Percentiles rank a stretch among this genome's conserved stretches.
These are phyloP conservation scores for Paecilomyces formosus DNA, from an alignment of 2,329 filamentous ascomycete species.

Conservation along the genomic window DNA sequence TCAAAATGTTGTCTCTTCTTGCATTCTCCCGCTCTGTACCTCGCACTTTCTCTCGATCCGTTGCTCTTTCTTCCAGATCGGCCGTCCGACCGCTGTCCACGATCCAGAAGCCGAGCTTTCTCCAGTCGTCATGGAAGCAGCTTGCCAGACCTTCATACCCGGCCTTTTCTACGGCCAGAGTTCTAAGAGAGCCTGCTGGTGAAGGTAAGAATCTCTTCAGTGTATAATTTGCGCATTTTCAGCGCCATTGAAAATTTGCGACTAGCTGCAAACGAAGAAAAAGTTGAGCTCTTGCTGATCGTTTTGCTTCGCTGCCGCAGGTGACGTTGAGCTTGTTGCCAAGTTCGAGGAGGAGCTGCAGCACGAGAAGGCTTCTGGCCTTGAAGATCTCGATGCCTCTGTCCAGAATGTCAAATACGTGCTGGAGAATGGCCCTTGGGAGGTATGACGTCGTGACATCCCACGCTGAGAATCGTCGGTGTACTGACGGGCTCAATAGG, in stretches of 20 bases:
- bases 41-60: constrained; percentile 51
- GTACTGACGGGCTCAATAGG: constrained; percentile 20
- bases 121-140: constrained; percentile 44
- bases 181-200: constrained; percentile 36
- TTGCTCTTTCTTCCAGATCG: constrained; percentile 42
- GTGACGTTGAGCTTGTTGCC: constrained; percentile 70
- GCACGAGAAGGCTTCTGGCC: constrained; percentile 75
- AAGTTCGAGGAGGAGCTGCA: constrained; percentile 81
- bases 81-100: constrained; percentile 44
- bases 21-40: constrained; percentile 60
- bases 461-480: neutral
- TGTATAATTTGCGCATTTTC: neutral
- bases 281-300: constrained; percentile 7
- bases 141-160: constrained; percentile 32
- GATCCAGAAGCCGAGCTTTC: constrained; percentile 43
- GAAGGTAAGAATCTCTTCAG: constrained; percentile 31
- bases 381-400: constrained; percentile 64
- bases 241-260: neutral
- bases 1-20: constrained; percentile 64
- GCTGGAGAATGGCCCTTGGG: constrained; percentile 74
- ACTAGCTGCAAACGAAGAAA: neutral
- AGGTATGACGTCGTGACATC: constrained; percentile 43
- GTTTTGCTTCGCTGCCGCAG: constrained; percentile 21
- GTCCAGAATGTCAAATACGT: constrained; percentile 90
- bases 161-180: constrained; percentile 40